Conservation (phyloP, 768 basidiomycete genomes). For the Cyathus striatus region DNA sequence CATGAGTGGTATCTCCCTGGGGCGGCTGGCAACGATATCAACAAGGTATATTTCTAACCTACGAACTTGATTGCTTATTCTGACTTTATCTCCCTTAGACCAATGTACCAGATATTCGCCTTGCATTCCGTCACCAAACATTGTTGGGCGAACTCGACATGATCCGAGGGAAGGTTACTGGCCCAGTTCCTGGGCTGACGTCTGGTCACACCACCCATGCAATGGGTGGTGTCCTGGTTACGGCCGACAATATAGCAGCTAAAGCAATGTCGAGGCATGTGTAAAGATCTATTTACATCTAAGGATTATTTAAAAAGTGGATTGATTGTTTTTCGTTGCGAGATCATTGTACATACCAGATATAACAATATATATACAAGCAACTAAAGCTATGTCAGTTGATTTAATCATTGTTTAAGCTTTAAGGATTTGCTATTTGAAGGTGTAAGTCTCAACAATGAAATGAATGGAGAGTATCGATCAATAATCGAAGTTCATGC, state of each 20-base stretch:
- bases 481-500: too few species aligned
- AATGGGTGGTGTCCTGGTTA: slow-evolving; percentile 20
- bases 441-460: too few species aligned
- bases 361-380: too few species aligned
- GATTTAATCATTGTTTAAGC: too few species aligned
- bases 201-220: slow-evolving; percentile 9
- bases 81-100: slow-evolving; percentile 47
- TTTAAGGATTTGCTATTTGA: too few species aligned
- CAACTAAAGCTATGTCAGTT: too few species aligned
- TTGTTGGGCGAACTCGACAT: slow-evolving; percentile 79
- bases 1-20: slow-evolving; percentile 92
- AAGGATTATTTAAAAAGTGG: too few species aligned
- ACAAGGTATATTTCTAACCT: slow-evolving; percentile 56
- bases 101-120: slow-evolving; percentile 91
- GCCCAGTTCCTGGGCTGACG: neutral
- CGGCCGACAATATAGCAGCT: slow-evolving; percentile 29
- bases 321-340: too few species aligned
- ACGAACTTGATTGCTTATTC: slow-evolving; percentile 1
- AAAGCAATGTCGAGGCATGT: slow-evolving; percentile 25
- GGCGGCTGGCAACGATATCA: slow-evolving; percentile 89
- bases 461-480: too few species aligned
- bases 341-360: too few species aligned
- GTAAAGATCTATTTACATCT: neutral
- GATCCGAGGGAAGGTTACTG: slow-evolving; percentile 35
- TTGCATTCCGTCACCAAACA: slow-evolving; percentile 90